Conservation (phyloP, 257 asterid genomes). For the Oldenlandia corymbosa region DNA sequence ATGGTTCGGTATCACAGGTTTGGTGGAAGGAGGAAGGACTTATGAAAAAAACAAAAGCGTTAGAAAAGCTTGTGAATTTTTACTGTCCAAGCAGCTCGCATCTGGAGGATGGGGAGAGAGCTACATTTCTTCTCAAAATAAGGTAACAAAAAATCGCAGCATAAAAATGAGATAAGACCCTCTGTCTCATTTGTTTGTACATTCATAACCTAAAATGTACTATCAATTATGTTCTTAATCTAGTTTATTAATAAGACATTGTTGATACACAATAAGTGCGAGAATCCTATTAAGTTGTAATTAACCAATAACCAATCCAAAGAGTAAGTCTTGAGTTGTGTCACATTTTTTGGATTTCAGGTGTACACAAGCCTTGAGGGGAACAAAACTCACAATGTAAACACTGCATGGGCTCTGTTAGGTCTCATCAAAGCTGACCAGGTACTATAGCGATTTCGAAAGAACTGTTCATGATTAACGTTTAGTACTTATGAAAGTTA, state of each 20-base stretch:
- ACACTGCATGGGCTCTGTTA: conserved; percentile 76
- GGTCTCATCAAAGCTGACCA: conserved; percentile 67
- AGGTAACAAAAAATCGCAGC: conserved; percentile 28
- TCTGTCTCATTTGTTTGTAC: no score
- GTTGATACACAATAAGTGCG: no score
- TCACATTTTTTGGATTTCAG: conserved; percentile 20
- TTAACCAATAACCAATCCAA: no score
- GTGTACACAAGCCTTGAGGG: conserved; percentile 48
- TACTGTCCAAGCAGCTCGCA: conserved; percentile 54
- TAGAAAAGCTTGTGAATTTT: conserved; percentile 55
- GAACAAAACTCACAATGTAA: conserved; percentile 45
- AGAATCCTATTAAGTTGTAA: no score
- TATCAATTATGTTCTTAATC: no score
- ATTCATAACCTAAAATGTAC: no score
- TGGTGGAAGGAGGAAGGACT: conserved; percentile 38
- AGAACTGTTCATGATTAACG: not conserved
- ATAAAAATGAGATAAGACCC: no score
- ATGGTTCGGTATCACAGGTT: conserved; percentile 62
- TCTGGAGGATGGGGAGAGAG: conserved; percentile 81
- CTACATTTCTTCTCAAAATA: conserved; percentile 54
- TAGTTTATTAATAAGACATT: no score
- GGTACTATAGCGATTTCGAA: conserved; percentile 23
- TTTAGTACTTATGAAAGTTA: no score
- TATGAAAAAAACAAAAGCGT: conserved; percentile 36
- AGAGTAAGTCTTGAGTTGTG: not conserved